Evolutionary conservation across 352 stramenopile genomes (phyloP), one percentile per base, ranked within the genome.

Genomic region (Pythium diclinum): DNA sequence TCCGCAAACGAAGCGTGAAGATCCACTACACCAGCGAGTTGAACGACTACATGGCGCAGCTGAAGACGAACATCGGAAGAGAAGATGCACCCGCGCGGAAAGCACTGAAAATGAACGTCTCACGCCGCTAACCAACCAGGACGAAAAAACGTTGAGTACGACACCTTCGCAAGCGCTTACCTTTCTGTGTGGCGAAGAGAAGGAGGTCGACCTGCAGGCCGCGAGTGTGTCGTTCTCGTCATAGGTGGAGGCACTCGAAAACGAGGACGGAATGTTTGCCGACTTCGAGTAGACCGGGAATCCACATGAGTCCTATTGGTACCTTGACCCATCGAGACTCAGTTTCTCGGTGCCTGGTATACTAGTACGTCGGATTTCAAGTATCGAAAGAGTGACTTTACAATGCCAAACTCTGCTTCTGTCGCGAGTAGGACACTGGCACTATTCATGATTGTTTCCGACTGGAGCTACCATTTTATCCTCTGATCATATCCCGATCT

Each of bases 221-320:
- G 71, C 73, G 9, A 78, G 72, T 3, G 85, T 73, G 30, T 85
- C 75, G 14, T 67, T 91, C 10, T 85, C 83, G 19, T 88, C 78
- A 7, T 79, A 89, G 36, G 68, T 87, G 1, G 74, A 86, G n/a
- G 71, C 67, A 0, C 81, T 83, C 61, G 78, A 89, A 42, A 74
- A 90, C 32, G 83, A 92, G 46, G 78, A 90, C 61, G 83, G 90
- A 56, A 88, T 94, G 77, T 94, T 92, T 69, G 83, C 81, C 34
- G 85, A 92, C 57, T 88, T 94, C 63, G 85, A 92, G 55, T 94
- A 57, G 40, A n/a, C n/a, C n/a, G n/a, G n/a, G n/a, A n/a, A n/a
- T n/a, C n/a, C n/a, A n/a, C n/a, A n/a, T n/a, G n/a, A n/a, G n/a
- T n/a, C n/a, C n/a, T n/a, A n/a, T n/a, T n/a, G n/a, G n/a, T n/a